Evolutionary conservation across 768 basidiomycete species (phyloP), one percentile per base, ranked within the genome.

Genomic region (Asterophora lycoperdoides): DNA sequence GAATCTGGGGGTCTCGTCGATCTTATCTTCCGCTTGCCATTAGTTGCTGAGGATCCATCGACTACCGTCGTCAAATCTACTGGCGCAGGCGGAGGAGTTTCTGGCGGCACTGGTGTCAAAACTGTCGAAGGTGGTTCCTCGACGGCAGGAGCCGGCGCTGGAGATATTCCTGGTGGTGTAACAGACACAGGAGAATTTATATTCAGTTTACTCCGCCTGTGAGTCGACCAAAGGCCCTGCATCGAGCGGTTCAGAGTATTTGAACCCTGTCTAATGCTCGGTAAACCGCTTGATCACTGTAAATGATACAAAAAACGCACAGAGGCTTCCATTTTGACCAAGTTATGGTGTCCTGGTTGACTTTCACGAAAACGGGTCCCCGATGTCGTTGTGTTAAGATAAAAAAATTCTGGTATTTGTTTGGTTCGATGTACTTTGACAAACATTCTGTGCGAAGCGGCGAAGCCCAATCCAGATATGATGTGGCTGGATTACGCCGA

Each of bases 161-260:
- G 48, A 5, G 68, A 56, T 14, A 60, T 57, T 30, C 55, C 66
- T 39, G 67, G 52, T 29, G 45, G 52, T 38, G 45, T n/a, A 6
- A 9, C 20, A 17, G 65, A 56, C 4, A 65, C 50, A 52, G 68
- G 57, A 5, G 69, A 63, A 53, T 90, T 90, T 47, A 89, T 68
- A 56, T 91, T 90, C 10, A 91, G 43, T 61, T 76, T 83, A n/a
- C 70, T 73, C 20, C 76, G 75, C 34, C 83, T 71, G 46, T 89
- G 86, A 9, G 67, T 73, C 0, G 83, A 79, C 89, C 89, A 91
- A 15, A 88, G 73, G 18, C 79, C 81, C 64, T 88, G 87, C 82
- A 89, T 86, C 18, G 86, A 86, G 48, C 76, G 73, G 66, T 91
- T 91, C 57, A 91, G 71, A 14, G 77, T 65, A 69, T 90, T 90